phyloP scores from a whole-genome alignment of 257 asterid species.

The Nemophila menziesii region DNA sequence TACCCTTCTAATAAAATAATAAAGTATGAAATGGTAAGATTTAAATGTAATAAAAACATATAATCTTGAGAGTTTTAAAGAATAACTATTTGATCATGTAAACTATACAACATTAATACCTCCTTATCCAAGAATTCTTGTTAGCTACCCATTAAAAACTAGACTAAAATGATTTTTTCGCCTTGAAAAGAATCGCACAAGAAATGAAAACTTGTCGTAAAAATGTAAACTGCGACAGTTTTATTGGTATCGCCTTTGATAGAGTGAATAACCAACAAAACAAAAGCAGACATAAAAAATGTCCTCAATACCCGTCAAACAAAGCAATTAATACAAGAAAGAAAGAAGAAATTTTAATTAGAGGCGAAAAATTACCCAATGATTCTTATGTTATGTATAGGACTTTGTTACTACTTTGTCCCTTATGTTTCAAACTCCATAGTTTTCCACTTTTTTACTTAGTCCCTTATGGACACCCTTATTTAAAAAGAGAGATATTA shows the following conservation, averaged over 20 bases:
- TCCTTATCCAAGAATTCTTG: background rate
- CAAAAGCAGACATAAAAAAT: constrained; percentile 88
- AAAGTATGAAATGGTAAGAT: too few relatives aligned
- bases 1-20: too few relatives aligned
- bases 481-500: too few relatives aligned
- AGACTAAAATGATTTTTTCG: background rate
- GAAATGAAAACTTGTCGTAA: too few relatives aligned
- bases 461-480: too few relatives aligned
- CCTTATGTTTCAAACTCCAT: too few relatives aligned
- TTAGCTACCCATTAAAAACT: background rate
- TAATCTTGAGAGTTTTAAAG: too few relatives aligned
- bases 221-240: background rate
- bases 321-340: background rate
- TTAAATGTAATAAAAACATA: too few relatives aligned
- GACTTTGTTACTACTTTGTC: too few relatives aligned
- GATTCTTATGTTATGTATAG: too few relatives aligned
- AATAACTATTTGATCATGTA: background rate
- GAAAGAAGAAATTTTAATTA: background rate
- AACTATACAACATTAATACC: background rate
- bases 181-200: background rate
- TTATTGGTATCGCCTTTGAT: constrained; percentile 65
- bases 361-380: constrained; percentile 2
- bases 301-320: constrained; percentile 82
- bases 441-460: too few relatives aligned
- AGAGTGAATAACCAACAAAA: constrained; percentile 85